Conservation (phyloP, 768 basidiomycete genomes). For the Lactifluus pinguis region DNA sequence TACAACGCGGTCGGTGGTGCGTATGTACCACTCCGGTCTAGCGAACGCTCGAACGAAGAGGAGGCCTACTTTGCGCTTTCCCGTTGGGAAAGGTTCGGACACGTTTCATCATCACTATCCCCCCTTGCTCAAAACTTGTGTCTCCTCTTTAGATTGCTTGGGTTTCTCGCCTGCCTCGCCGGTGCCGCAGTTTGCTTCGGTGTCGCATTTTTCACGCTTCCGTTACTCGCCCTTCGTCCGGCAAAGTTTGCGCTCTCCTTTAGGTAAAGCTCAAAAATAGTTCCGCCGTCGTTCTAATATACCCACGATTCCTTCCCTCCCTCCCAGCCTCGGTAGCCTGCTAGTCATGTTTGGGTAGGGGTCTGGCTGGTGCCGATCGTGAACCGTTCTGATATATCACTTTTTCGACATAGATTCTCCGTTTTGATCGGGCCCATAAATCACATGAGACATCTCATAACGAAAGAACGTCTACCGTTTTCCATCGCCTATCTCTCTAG, state of each 20-base stretch:
- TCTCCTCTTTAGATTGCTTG: constrained; percentile 53
- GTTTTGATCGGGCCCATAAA: constrained; percentile 86
- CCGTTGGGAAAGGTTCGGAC: constrained; percentile 79
- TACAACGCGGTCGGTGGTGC: constrained; percentile 79
- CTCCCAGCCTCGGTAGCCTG: constrained; percentile 66
- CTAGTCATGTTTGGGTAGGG: constrained; percentile 94
- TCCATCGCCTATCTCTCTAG: constrained; percentile 75
- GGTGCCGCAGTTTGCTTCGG: constrained; percentile 93
- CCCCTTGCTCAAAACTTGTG: not conserved
- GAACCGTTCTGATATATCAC: not conserved
- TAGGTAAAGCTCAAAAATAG: constrained; percentile 37
- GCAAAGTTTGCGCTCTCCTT: constrained; percentile 89
- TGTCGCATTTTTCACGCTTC: constrained; percentile 79
- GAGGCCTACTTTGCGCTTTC: constrained; percentile 91
- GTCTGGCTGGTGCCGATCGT: not conserved
- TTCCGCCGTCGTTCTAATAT: not conserved
- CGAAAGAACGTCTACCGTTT: constrained; percentile 79
- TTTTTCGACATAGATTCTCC: constrained; percentile 46
- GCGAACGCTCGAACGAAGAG: constrained; percentile 82
- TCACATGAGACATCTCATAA: constrained; percentile 81
- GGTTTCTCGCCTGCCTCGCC: constrained; percentile 80
- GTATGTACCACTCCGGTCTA: constrained; percentile 81
- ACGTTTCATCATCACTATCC: no score
- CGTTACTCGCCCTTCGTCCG: constrained; percentile 63
- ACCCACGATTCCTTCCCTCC: not conserved